Conservation (phyloP, 2,329 filamentous ascomycete species). For the Trichoderma sp. region DNA sequence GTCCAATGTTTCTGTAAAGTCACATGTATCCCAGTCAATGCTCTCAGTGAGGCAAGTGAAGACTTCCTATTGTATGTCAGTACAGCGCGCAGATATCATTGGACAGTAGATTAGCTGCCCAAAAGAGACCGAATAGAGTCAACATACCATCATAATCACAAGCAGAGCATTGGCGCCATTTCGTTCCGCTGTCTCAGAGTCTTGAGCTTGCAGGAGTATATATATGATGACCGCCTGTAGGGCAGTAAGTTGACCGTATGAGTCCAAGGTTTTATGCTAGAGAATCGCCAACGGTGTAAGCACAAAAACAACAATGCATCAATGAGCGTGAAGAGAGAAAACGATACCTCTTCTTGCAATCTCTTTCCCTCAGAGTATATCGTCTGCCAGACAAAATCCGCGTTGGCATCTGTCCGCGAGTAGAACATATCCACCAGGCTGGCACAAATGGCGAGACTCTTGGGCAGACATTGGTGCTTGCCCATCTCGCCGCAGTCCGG, state of each 20-base stretch:
- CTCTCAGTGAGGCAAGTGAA: conserved; percentile 16
- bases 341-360: conserved; percentile 4
- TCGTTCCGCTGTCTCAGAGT: conserved; percentile 2
- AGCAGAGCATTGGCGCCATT: conserved; percentile 17
- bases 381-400: conserved; percentile 11
- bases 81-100: background rate
- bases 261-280: conserved; percentile 1
- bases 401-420: conserved; percentile 6
- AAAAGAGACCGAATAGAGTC: background rate
- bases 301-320: background rate
- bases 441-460: conserved; percentile 13
- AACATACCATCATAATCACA: conserved; percentile 3
- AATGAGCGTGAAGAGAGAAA: background rate
- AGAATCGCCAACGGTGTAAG: background rate
- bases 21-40: conserved; percentile 4
- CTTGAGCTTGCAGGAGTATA: conserved; percentile 10
- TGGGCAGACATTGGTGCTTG: conserved; percentile 15
- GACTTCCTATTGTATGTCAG: conserved; percentile 1
- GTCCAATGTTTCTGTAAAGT: background rate
- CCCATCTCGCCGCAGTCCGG: conserved; percentile 10
- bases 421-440: conserved; percentile 14
- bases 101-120: background rate
- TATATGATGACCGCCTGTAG: conserved; percentile 15
- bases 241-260: conserved; percentile 7
- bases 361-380: conserved; percentile 12